These are phyloP conservation scores for Fraxinus americana DNA, from an alignment of 257 asterid species.

Conservation along the genomic window DNA sequence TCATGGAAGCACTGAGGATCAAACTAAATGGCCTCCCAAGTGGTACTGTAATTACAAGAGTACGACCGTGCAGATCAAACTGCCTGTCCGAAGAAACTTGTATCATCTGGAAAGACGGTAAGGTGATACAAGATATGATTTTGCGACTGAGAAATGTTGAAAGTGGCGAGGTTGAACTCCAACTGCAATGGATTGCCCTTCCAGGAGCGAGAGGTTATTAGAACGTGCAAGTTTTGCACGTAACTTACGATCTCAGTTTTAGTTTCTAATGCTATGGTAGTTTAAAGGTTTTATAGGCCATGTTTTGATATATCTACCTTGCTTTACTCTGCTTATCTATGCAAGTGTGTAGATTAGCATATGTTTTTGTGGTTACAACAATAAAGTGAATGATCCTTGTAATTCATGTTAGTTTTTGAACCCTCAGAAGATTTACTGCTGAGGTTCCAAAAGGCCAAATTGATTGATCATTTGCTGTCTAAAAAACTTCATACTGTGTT, in stretches of 20 bases:
- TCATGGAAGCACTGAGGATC: constrained; percentile 44
- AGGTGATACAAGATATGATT: constrained; percentile 53
- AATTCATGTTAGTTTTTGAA: background rate
- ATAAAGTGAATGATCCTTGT: background rate
- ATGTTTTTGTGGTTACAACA: background rate
- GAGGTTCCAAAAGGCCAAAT: background rate
- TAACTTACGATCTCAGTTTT: no score
- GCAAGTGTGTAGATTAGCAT: constrained; percentile 1
- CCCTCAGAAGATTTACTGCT: background rate
- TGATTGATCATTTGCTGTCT: background rate
- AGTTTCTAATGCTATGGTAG: background rate
- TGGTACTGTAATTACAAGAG: constrained; percentile 47
- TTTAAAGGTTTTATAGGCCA: no score
- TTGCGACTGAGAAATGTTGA: constrained; percentile 60
- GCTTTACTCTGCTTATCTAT: background rate
- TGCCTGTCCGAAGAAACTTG: constrained; percentile 57
- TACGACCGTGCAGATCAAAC: constrained; percentile 45
- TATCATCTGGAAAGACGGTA: constrained; percentile 49
- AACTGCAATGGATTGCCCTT: constrained; percentile 64
- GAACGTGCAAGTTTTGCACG: background rate
- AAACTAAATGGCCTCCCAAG: constrained; percentile 30
- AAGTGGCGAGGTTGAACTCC: constrained; percentile 63
- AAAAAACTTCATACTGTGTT: background rate
- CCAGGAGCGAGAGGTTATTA: constrained; percentile 40
- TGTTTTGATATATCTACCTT: background rate